Evolutionary conservation across 2,329 filamentous ascomycete species (phyloP).

Genomic region (Penicillium sp.): DNA sequence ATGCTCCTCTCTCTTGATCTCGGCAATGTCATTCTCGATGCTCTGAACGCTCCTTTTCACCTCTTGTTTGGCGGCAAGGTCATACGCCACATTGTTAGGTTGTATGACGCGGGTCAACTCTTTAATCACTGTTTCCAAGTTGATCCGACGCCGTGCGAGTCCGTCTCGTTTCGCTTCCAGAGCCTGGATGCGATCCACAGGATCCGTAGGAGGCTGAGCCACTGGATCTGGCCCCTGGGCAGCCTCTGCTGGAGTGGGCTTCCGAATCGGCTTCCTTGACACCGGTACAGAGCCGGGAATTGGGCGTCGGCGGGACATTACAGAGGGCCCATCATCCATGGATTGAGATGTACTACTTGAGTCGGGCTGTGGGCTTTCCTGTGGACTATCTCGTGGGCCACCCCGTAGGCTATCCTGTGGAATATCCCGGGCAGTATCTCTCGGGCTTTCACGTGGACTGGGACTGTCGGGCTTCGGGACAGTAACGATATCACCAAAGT

Average conservation of each 20-base stretch:
- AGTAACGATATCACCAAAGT: constrained; percentile 63
- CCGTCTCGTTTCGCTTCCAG: constrained; percentile 66
- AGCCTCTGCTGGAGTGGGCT: constrained; percentile 43
- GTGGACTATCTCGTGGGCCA: constrained; percentile 19
- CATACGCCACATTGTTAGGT: constrained; percentile 64
- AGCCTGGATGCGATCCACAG: constrained; percentile 64
- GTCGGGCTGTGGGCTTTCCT: constrained; percentile 36
- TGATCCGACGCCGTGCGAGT: constrained; percentile 66
- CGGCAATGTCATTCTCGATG: constrained; percentile 66
- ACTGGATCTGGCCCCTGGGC: constrained; percentile 39
- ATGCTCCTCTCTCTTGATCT: constrained; percentile 74
- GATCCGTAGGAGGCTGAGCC: constrained; percentile 62
- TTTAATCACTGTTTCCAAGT: constrained; percentile 69
- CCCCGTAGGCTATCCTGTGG: constrained; percentile 37
- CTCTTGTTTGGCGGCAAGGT: constrained; percentile 59
- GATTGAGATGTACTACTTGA: constrained; percentile 33
- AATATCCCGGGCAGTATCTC: constrained; percentile 30
- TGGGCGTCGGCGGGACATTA: constrained; percentile 44
- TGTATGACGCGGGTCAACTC: constrained; percentile 79
- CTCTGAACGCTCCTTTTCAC: constrained; percentile 65
- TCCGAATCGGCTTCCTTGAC: constrained; percentile 39
- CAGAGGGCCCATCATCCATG: constrained; percentile 32
- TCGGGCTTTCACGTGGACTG: constrained; percentile 14
- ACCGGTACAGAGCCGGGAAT: constrained; percentile 31
- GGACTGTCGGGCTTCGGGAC: constrained; percentile 50